phyloP scores from a whole-genome alignment of 768 basidiomycete genomes.

The Collybia sordida region DNA sequence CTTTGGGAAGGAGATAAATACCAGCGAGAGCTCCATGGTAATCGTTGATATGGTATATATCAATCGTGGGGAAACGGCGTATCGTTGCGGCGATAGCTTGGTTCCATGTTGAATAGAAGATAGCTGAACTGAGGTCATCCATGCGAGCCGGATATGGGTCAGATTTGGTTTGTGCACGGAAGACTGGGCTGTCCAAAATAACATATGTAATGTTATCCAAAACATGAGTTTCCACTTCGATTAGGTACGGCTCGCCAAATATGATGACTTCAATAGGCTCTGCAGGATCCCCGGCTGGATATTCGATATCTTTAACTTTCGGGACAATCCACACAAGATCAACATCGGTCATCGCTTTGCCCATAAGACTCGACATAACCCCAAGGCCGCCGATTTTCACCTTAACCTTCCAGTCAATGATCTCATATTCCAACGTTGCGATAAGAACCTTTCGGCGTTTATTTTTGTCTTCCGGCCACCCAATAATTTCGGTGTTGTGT shows the following conservation, averaged over 20 bases:
- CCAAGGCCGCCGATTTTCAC: conserved; percentile 98
- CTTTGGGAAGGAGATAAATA: conserved; percentile 89
- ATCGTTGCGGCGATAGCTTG: conserved; percentile 94
- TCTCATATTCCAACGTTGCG: conserved; percentile 92
- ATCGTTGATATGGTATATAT: conserved; percentile 94
- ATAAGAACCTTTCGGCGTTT: conserved; percentile 93
- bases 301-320: conserved; percentile 93
- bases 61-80: conserved; percentile 80
- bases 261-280: conserved; percentile 97
- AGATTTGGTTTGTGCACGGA: conserved; percentile 94
- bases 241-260: conserved; percentile 93
- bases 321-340: conserved; percentile 93
- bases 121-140: conserved; percentile 95
- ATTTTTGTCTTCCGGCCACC: conserved; percentile 94
- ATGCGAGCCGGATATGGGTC: conserved; percentile 96
- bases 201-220: conserved; percentile 96
- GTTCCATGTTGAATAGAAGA: conserved; percentile 98
- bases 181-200: conserved; percentile 92
- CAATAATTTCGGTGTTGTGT: conserved; percentile 71
- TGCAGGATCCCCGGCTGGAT: conserved; percentile 86
- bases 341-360: conserved; percentile 97
- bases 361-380: conserved; percentile 98
- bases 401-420: conserved; percentile 96
- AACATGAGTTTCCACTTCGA: conserved; percentile 92
- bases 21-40: conserved; percentile 93